Conservation (phyloP, 441 rosid species). For the Erodium trifolium region DNA sequence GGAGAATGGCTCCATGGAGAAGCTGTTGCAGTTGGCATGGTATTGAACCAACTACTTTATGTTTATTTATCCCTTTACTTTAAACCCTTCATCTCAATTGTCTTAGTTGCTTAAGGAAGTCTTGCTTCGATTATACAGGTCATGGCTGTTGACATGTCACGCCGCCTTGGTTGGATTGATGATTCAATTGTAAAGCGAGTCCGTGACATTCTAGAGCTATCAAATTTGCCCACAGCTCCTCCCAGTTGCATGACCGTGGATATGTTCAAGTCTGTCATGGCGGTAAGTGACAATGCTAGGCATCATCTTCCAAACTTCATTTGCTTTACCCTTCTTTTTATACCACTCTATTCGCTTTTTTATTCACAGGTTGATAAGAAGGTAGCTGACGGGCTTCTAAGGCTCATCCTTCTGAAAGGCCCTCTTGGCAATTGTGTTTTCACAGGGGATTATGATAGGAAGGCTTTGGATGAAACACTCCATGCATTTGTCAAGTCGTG, state of each 20-base stretch:
- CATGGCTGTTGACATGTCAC: slow-evolving; percentile 95
- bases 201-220: slow-evolving; percentile 46
- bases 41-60: slow-evolving; percentile 22
- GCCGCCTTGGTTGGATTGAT: slow-evolving; percentile 97
- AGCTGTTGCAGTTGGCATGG: slow-evolving; percentile 95
- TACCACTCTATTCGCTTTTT: background rate
- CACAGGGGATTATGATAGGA: slow-evolving; percentile 79
- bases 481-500: slow-evolving; percentile 63
- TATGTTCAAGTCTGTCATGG: slow-evolving; percentile 94
- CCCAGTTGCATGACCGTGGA: slow-evolving; percentile 81
- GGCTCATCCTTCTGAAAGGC: slow-evolving; percentile 91
- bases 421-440: slow-evolving; percentile 84
- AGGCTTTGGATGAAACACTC: slow-evolving; percentile 79
- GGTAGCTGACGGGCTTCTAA: slow-evolving; percentile 85
- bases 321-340: background rate
- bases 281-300: slow-evolving; percentile 43
- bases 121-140: slow-evolving; percentile 36
- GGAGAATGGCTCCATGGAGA: slow-evolving; percentile 99
- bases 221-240: slow-evolving; percentile 68
- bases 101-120: slow-evolving; percentile 11
- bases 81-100: background rate
- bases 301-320: background rate
- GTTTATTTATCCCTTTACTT: background rate
- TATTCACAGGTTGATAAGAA: slow-evolving; percentile 82
- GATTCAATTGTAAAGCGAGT: slow-evolving; percentile 67